Evolutionary conservation across 2,329 filamentous ascomycete species (phyloP).

Genomic region (Neonectria hederae): DNA sequence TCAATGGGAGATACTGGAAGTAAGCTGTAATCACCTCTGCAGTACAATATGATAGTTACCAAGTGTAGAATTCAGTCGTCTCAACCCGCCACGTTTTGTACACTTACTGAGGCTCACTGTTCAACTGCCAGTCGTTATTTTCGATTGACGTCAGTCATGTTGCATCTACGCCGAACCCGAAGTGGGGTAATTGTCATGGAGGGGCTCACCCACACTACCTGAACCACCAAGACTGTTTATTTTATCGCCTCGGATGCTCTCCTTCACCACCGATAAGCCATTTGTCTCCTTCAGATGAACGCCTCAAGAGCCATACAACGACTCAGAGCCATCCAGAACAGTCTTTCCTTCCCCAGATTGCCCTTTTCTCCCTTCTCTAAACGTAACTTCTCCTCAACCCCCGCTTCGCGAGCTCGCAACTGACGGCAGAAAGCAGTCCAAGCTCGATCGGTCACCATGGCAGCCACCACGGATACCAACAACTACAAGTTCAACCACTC

Average conservation of each 20-base stretch:
- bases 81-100: not conserved
- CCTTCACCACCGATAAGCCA: slow-evolving; percentile 16
- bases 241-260: slow-evolving; percentile 1
- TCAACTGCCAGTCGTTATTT: not conserved
- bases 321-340: slow-evolving; percentile 37
- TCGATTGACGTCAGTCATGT: slow-evolving; percentile 19
- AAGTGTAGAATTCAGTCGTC: not conserved
- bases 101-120: not conserved
- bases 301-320: slow-evolving; percentile 38
- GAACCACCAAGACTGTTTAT: not conserved
- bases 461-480: slow-evolving; percentile 75
- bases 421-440: slow-evolving; percentile 20
- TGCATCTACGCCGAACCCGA: not conserved
- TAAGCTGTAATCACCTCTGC: not conserved
- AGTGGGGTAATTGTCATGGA: slow-evolving; percentile 21
- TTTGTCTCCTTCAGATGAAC: slow-evolving; percentile 36
- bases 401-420: not conserved
- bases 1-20: not conserved
- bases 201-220: slow-evolving; percentile 16
- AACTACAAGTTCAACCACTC: slow-evolving; percentile 91
- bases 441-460: slow-evolving; percentile 61
- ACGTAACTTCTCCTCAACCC: not conserved
- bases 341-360: slow-evolving; percentile 21
- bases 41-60: not conserved
- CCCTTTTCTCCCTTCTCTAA: slow-evolving; percentile 4